Evolutionary conservation across 2,329 filamentous ascomycete genomes (phyloP).

Genomic region (Epichloe sp.): DNA sequence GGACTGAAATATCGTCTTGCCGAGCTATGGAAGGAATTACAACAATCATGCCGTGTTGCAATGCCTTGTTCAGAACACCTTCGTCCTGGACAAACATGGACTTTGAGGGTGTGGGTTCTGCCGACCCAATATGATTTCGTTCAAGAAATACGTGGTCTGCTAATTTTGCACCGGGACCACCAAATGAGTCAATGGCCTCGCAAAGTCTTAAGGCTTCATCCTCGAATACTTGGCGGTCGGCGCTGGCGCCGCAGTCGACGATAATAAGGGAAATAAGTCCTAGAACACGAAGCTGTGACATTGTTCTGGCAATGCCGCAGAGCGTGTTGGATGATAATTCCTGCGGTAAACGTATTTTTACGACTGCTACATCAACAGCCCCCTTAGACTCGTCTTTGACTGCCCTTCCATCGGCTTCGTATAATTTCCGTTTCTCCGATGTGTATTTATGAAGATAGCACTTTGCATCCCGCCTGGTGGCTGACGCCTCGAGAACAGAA

Average conservation of each 20-base stretch:
- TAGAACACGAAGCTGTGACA: constrained; percentile 70
- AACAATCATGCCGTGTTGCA: constrained; percentile 21
- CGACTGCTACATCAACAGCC: constrained; percentile 56
- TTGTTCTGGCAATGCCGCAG: constrained; percentile 64
- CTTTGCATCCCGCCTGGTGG: constrained; percentile 85
- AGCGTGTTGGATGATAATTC: constrained; percentile 55
- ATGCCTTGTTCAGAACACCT: constrained; percentile 18
- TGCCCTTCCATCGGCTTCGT: not conserved
- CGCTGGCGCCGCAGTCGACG: constrained; percentile 51
- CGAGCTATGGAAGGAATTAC: constrained; percentile 30
- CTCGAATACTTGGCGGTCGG: constrained; percentile 27
- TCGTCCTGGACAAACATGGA: constrained; percentile 19
- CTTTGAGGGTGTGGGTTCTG: constrained; percentile 12
- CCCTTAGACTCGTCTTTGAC: not conserved
- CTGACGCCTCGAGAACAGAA: constrained; percentile 74
- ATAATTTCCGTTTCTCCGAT: constrained; percentile 15
- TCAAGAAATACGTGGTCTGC: constrained; percentile 35
- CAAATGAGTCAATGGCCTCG: constrained; percentile 59
- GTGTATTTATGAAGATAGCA: constrained; percentile 81
- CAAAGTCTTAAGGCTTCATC: constrained; percentile 62
- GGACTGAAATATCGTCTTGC: constrained; percentile 25
- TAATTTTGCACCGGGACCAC: constrained; percentile 53
- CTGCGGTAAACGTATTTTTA: constrained; percentile 70
- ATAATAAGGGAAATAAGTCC: constrained; percentile 76
- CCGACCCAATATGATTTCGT: not conserved